Evolutionary conservation across 768 basidiomycete genomes (phyloP).

Genomic region (Trametes sanguinea): DNA sequence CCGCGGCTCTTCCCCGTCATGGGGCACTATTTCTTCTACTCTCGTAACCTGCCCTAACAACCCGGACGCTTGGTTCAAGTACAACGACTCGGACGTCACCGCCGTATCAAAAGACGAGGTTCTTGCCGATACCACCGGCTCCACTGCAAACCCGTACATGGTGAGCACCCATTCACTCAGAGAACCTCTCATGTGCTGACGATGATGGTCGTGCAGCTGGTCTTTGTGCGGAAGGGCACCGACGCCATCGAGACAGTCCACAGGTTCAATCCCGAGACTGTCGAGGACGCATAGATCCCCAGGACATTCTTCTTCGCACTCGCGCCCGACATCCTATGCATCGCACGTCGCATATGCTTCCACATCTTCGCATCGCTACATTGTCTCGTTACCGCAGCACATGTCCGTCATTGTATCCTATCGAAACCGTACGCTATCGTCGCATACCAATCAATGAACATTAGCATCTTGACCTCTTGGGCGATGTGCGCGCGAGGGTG

Average conservation of each 20-base stretch:
- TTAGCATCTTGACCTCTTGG: background rate
- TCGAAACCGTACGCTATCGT: conserved; percentile 11
- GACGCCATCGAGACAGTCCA: conserved; percentile 83
- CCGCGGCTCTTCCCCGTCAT: conserved; percentile 82
- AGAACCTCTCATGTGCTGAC: background rate
- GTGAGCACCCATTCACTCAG: conserved; percentile 42
- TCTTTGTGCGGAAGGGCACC: conserved; percentile 78
- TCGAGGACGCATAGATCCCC: conserved; percentile 13
- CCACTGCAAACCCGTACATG: conserved; percentile 87
- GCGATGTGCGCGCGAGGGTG: background rate
- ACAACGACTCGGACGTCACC: conserved; percentile 89
- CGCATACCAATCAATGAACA: background rate
- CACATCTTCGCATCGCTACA: background rate
- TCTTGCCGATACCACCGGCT: conserved; percentile 86
- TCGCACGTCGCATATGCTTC: background rate
- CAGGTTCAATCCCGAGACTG: conserved; percentile 45
- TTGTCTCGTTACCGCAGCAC: background rate
- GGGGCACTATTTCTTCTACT: conserved; percentile 98
- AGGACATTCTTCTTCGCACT: background rate
- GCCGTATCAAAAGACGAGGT: conserved; percentile 81
- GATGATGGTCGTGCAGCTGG: conserved; percentile 52
- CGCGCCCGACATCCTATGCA: background rate
- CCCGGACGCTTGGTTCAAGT: conserved; percentile 91
- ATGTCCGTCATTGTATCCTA: conserved; percentile 3
- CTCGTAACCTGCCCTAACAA: conserved; percentile 79